phyloP scores from a whole-genome alignment of 2,329 filamentous ascomycete genomes.

The Amauroascus verrucosus region DNA sequence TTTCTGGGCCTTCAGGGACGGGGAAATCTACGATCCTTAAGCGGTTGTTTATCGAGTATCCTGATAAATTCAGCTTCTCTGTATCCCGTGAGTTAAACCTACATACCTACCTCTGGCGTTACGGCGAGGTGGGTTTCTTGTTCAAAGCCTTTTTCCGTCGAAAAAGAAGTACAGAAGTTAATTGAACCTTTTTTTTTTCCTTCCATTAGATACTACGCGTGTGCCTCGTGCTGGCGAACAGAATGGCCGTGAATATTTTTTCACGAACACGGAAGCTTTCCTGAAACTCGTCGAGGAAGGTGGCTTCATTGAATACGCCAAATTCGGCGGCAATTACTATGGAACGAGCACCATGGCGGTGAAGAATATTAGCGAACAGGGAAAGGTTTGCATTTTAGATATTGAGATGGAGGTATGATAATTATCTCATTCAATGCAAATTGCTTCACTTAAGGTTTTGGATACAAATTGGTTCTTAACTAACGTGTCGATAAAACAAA shows the following conservation, averaged over 20 bases:
- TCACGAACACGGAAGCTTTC: slow-evolving; percentile 57
- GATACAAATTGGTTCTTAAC: not conserved
- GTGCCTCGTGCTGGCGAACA: slow-evolving; percentile 62
- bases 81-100: slow-evolving; percentile 28
- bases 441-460: too few relatives aligned
- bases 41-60: slow-evolving; percentile 33
- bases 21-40: slow-evolving; percentile 37
- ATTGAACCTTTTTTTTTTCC: too few relatives aligned
- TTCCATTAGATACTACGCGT: slow-evolving; percentile 64
- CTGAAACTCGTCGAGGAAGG: slow-evolving; percentile 54
- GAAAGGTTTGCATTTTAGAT: slow-evolving; percentile 71
- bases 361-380: slow-evolving; percentile 59
- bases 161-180: not conserved
- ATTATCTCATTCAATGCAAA: not conserved
- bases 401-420: slow-evolving; percentile 84
- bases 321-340: slow-evolving; percentile 78
- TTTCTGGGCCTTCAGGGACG: slow-evolving; percentile 34
- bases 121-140: not conserved
- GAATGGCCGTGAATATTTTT: slow-evolving; percentile 74
- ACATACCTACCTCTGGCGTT: too few relatives aligned
- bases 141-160: not conserved
- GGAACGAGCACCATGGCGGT: slow-evolving; percentile 75
- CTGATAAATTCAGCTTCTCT: slow-evolving; percentile 36
- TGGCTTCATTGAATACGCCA: slow-evolving; percentile 77
- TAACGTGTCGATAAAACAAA: not conserved